These are phyloP conservation scores for Nannochloris sp. DNA, from an alignment of 139 green algal species.

Conservation along the genomic window DNA sequence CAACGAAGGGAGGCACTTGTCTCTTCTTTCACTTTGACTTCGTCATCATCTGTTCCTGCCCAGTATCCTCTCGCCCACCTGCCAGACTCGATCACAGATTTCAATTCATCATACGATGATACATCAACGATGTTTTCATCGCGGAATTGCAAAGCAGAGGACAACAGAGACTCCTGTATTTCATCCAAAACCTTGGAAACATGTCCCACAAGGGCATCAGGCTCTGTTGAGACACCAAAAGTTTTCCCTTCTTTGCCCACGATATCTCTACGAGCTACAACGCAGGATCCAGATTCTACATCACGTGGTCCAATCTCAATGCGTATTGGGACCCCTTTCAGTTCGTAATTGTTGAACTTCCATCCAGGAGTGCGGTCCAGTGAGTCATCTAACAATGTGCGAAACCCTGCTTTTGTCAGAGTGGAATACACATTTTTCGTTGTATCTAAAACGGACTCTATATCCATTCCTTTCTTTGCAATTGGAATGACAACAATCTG, in stretches of 20 bases:
- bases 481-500: slow-evolving; percentile 96
- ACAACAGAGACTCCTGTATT: slow-evolving; percentile 48
- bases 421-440: slow-evolving; percentile 39
- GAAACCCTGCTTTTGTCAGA: slow-evolving; percentile 60
- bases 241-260: slow-evolving; percentile 92
- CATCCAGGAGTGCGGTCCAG: slow-evolving; percentile 77
- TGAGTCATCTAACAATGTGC: slow-evolving; percentile 73
- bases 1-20: slow-evolving; percentile 85
- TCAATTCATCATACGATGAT: slow-evolving; percentile 81
- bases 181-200: slow-evolving; percentile 45
- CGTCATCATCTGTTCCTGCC: slow-evolving; percentile 76
- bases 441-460: slow-evolving; percentile 45
- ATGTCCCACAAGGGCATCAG: slow-evolving; percentile 44
- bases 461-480: slow-evolving; percentile 75
- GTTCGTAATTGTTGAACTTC: slow-evolving; percentile 97
- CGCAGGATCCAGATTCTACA: slow-evolving; percentile 66
- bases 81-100: slow-evolving; percentile 64
- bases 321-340: slow-evolving; percentile 80
- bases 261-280: slow-evolving; percentile 70
- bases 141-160: slow-evolving; percentile 70
- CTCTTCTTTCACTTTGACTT: slow-evolving; percentile 88
- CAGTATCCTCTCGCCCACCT: slow-evolving; percentile 89
- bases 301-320: slow-evolving; percentile 82
- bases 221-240: slow-evolving; percentile 73
- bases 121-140: slow-evolving; percentile 96